Evolutionary conservation across 225 moss, liverwort and hornwort genomes (phyloP).

Genomic region (Straminergon stramineum): DNA sequence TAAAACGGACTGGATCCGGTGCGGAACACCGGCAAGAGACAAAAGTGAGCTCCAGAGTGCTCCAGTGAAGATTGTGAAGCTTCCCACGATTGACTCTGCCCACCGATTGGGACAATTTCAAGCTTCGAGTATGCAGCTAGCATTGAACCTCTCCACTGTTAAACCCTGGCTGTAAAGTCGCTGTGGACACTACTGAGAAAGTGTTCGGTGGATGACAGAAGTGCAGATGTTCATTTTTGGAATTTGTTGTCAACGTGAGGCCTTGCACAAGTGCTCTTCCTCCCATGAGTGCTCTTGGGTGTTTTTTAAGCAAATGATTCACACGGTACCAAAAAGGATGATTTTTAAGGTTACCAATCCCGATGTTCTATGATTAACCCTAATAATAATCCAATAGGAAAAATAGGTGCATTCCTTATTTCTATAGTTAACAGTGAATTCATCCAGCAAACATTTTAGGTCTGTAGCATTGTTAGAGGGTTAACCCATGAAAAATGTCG

Average conservation of each 20-base stretch:
- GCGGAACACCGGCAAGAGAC: not conserved
- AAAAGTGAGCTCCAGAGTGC: not conserved
- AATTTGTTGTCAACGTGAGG: not conserved
- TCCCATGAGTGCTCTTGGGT: not conserved
- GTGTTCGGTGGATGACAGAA: not conserved
- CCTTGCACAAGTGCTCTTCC: too few species aligned
- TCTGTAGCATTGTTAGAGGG: fast-evolving
- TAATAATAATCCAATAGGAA: not conserved
- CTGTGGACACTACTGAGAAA: not conserved
- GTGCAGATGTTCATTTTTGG: not conserved
- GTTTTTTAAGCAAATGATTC: not conserved
- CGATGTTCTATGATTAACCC: fast-evolving
- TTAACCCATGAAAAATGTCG: too few species aligned
- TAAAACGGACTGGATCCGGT: not conserved
- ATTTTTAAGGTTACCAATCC: not conserved
- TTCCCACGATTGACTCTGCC: not conserved
- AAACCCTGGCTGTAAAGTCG: not conserved
- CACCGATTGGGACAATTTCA: not conserved
- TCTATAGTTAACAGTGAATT: not conserved
- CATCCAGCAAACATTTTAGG: not conserved
- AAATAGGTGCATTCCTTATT: not conserved
- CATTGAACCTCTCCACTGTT: not conserved
- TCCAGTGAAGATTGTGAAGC: not conserved
- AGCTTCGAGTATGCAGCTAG: not conserved
- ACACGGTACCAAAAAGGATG: fast-evolving